Percentiles rank a stretch among this genome's conserved stretches.
Evolutionary conservation across 495 filamentous ascomycete genomes (phyloP).

Genomic region (Diplogelasinospora grovesii): DNA sequence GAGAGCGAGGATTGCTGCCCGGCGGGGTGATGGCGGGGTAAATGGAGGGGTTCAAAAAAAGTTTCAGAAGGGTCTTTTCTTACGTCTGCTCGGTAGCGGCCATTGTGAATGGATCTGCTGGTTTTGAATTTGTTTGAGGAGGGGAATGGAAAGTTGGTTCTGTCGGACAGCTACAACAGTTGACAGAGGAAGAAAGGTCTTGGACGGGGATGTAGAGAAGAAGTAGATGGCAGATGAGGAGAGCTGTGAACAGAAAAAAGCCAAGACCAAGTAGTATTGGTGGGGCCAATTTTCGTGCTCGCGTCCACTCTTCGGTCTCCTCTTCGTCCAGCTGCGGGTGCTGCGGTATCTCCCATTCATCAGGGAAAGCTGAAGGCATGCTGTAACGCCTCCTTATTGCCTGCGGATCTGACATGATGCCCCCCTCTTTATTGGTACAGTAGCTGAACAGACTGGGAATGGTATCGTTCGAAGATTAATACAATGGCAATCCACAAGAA

Average conservation of each 20-base stretch:
- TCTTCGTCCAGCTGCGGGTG: background rate
- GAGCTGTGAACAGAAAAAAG: slow-evolving; percentile 14
- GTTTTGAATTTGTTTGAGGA: slow-evolving; percentile 22
- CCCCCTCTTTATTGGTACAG: too few species aligned
- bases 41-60: slow-evolving; percentile 20
- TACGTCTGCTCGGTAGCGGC: slow-evolving; percentile 85
- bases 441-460: too few species aligned
- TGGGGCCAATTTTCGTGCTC: slow-evolving; percentile 4
- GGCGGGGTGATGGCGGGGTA: slow-evolving; percentile 22
- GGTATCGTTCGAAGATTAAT: too few species aligned
- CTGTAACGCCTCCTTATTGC: too few species aligned
- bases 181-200: slow-evolving; percentile 12
- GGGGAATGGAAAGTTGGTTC: slow-evolving; percentile 32
- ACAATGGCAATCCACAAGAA: too few species aligned
- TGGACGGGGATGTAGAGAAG: too few species aligned
- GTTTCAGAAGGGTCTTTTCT: slow-evolving; percentile 34
- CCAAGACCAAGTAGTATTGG: slow-evolving; percentile 9
- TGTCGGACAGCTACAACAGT: slow-evolving; percentile 22
- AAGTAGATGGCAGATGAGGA: slow-evolving; percentile 16
- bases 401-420: too few species aligned
- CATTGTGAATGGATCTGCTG: slow-evolving; percentile 56
- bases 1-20: too few species aligned
- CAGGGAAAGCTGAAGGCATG: too few species aligned
- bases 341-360: too few species aligned
- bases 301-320: slow-evolving; percentile 7